Evolutionary conservation across 176 grass and related monocot species (phyloP).

Genomic region (Lolium perenne): DNA sequence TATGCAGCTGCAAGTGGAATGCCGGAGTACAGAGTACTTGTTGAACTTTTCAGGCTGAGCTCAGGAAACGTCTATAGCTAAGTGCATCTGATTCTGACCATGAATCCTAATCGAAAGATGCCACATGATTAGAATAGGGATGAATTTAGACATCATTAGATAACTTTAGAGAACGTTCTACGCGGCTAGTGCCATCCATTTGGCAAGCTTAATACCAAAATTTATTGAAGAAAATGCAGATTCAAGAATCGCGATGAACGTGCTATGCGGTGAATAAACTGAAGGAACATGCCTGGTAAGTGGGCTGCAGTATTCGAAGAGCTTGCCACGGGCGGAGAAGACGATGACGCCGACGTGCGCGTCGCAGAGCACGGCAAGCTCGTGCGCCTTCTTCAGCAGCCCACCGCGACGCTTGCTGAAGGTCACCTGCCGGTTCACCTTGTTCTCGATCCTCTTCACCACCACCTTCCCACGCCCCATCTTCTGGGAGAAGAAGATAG

Average conservation of each 20-base stretch:
- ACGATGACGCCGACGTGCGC: conserved; percentile 47
- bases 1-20: not conserved
- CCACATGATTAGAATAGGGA: not conserved
- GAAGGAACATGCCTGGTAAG: conserved; percentile 20
- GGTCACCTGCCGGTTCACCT: conserved; percentile 43
- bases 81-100: not conserved
- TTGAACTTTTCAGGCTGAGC: not conserved
- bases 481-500: not conserved
- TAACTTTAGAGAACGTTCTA: too few species aligned
- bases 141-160: not conserved
- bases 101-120: not conserved
- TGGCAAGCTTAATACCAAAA: too few species aligned
- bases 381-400: conserved; percentile 55
- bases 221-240: too few species aligned
- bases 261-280: too few species aligned
- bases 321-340: conserved; percentile 54
- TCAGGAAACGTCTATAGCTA: not conserved
- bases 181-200: too few species aligned
- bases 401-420: conserved; percentile 56
- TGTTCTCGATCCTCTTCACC: conserved; percentile 56
- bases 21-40: not conserved
- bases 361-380: conserved; percentile 62
- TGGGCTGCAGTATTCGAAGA: conserved; percentile 46
- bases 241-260: too few species aligned
- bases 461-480: not conserved